Evolutionary conservation across 2,329 filamentous ascomycete species (phyloP).

Genomic region (Trichophyton rubrum): DNA sequence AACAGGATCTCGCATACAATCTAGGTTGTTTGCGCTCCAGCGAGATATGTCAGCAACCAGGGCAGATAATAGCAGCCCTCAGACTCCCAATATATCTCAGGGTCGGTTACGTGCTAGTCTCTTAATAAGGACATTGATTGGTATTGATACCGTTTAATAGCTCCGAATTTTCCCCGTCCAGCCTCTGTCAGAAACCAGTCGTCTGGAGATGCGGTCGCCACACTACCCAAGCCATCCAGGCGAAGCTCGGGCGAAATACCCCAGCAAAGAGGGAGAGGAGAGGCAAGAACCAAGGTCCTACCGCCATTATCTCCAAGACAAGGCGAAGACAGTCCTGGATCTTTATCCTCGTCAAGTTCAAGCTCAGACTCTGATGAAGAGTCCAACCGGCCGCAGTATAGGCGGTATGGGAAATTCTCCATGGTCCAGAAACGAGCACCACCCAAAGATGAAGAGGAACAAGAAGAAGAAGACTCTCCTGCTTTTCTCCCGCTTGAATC

Average conservation of each 20-base stretch:
- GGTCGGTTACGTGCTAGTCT: background rate
- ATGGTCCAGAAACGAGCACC: conserved; percentile 19
- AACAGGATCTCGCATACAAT: conserved; percentile 28
- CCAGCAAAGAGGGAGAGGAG: background rate
- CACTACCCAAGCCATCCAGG: background rate
- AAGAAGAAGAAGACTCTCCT: conserved; percentile 33
- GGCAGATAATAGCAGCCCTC: background rate
- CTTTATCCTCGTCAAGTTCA: conserved; percentile 18
- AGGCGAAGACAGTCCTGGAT: conserved; percentile 22
- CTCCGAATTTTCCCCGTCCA: conserved; percentile 3
- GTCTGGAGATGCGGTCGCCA: background rate
- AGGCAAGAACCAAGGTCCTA: conserved; percentile 7
- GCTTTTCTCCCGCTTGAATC: conserved; percentile 33
- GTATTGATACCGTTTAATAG: background rate
- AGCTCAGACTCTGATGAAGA: conserved; percentile 20
- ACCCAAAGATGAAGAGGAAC: conserved; percentile 22
- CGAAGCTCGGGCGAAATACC: conserved; percentile 12
- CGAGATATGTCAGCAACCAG: background rate
- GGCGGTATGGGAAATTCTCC: conserved; percentile 30
- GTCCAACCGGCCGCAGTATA: conserved; percentile 24
- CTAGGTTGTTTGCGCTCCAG: conserved; percentile 20
- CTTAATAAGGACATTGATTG: too few species aligned
- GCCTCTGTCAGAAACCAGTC: background rate
- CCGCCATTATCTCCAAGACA: conserved; percentile 22
- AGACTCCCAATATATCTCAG: background rate